phyloP scores from a whole-genome alignment of 2,329 filamentous ascomycete species.

The Chaetomium strumarium region DNA sequence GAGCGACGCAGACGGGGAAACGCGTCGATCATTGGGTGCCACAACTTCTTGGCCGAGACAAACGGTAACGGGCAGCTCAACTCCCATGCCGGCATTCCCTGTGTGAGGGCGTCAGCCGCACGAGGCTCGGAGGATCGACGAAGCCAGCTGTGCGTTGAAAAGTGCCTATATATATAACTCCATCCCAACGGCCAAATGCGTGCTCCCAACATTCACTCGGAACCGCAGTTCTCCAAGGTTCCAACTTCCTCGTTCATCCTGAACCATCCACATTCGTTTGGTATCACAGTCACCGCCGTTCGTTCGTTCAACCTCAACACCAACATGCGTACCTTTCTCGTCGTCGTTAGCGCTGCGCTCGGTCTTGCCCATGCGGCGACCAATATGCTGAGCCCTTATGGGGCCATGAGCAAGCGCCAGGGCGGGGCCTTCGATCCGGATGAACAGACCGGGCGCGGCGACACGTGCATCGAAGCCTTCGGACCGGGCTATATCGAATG shows the following conservation, averaged over 20 bases:
- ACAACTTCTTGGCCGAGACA: too few species aligned
- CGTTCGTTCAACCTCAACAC: not conserved
- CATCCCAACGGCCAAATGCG: too few species aligned
- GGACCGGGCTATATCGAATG: slow-evolving; percentile 12
- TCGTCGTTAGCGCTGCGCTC: not conserved
- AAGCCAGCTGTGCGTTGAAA: not conserved
- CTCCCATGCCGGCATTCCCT: not conserved
- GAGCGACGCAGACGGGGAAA: too few species aligned
- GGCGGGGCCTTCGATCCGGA: slow-evolving; percentile 8
- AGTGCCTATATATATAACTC: not conserved
- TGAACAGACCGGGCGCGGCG: slow-evolving; percentile 5
- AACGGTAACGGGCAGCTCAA: too few species aligned
- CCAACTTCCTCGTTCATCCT: not conserved
- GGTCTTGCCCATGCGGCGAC: slow-evolving; percentile 1
- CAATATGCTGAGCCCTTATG: not conserved
- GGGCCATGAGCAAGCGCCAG: not conserved
- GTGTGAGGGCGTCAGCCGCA: not conserved
- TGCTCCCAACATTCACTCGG: too few species aligned
- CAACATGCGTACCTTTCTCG: not conserved
- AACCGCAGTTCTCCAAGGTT: not conserved
- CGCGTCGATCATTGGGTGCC: not conserved
- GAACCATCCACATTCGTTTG: not conserved
- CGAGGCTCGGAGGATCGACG: not conserved
- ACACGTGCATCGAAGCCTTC: slow-evolving; percentile 12
- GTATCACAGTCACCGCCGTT: too few species aligned